Percentiles rank a stretch among this genome's conserved stretches.
Evolutionary conservation across 2,329 filamentous ascomycete genomes (phyloP).

Genomic region (Cytospora mali): DNA sequence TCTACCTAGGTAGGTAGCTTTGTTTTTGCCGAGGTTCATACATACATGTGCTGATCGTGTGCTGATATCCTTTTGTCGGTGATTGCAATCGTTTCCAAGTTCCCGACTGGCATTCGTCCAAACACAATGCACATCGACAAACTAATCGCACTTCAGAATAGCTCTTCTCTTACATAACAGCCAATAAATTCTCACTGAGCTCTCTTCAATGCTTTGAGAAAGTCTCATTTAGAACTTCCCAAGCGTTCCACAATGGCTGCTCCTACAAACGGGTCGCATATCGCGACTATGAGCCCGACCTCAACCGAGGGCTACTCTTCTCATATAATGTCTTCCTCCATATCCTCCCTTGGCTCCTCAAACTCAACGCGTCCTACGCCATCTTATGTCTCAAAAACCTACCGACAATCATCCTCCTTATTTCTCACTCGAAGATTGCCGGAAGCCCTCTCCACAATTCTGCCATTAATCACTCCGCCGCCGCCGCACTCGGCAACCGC

Average conservation of each 20-base stretch:
- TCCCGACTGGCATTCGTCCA: background rate
- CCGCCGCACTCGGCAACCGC: slow-evolving; percentile 47
- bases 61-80: background rate
- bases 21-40: background rate
- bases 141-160: background rate
- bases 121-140: background rate
- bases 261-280: slow-evolving; percentile 43
- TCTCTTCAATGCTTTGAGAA: background rate
- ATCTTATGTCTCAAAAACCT: slow-evolving; percentile 83
- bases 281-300: slow-evolving; percentile 50
- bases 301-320: slow-evolving; percentile 49
- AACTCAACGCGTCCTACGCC: slow-evolving; percentile 62
- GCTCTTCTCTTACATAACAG: background rate
- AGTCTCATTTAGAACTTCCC: background rate
- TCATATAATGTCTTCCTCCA: slow-evolving; percentile 61
- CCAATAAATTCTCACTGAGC: background rate
- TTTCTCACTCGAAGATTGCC: slow-evolving; percentile 92
- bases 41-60: background rate
- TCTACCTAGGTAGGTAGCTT: background rate
- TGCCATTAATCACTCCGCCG: slow-evolving; percentile 74
- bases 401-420: slow-evolving; percentile 90
- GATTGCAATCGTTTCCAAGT: background rate
- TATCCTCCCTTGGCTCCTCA: slow-evolving; percentile 69
- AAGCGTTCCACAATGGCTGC: slow-evolving; percentile 16
- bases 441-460: slow-evolving; percentile 82